Percentiles rank a stretch among this genome's conserved stretches.
These are phyloP conservation scores for Gnomoniopsis smithogilvyi DNA, from an alignment of 2,329 filamentous ascomycete species.

Conservation along the genomic window DNA sequence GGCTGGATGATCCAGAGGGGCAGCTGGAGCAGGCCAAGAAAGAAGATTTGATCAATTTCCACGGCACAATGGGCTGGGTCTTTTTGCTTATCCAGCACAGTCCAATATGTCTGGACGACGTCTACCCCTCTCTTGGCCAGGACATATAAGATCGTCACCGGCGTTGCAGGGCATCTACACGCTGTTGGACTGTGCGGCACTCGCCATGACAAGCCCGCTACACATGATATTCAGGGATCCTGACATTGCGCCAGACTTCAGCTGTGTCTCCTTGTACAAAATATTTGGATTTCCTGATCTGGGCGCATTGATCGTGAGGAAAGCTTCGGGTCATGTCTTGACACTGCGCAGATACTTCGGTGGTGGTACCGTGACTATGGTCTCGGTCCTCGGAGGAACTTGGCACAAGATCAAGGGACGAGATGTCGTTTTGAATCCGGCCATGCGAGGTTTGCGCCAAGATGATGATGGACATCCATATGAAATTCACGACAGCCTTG, in stretches of 20 bases:
- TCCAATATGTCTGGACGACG: constrained; percentile 68
- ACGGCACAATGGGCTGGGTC: constrained; percentile 27
- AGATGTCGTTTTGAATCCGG: constrained; percentile 24
- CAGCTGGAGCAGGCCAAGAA: constrained; percentile 15
- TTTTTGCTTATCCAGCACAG: constrained; percentile 66
- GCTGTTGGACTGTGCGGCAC: constrained; percentile 60
- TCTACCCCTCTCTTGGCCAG: constrained; percentile 56
- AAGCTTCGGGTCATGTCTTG: constrained; percentile 52
- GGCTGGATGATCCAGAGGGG: constrained; percentile 30
- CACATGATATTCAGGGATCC: constrained; percentile 47
- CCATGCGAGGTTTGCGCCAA: constrained; percentile 2
- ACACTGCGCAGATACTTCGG: constrained; percentile 61
- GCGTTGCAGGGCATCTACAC: constrained; percentile 43
- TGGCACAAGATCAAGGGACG: constrained; percentile 53
- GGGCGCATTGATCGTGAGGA: constrained; percentile 56
- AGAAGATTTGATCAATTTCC: constrained; percentile 20
- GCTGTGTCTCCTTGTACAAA: constrained; percentile 61
- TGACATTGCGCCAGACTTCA: constrained; percentile 55
- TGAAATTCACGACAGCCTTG: constrained; percentile 56
- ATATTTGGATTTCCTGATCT: constrained; percentile 67
- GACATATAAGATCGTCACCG: constrained; percentile 30
- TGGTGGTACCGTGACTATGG: constrained; percentile 63
- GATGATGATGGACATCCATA: constrained; percentile 26
- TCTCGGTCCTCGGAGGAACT: constrained; percentile 46
- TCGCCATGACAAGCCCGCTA: constrained; percentile 60